These are phyloP conservation scores for Pleurostoma richardsiae DNA, from an alignment of 2,329 filamentous ascomycete species.

Conservation along the genomic window DNA sequence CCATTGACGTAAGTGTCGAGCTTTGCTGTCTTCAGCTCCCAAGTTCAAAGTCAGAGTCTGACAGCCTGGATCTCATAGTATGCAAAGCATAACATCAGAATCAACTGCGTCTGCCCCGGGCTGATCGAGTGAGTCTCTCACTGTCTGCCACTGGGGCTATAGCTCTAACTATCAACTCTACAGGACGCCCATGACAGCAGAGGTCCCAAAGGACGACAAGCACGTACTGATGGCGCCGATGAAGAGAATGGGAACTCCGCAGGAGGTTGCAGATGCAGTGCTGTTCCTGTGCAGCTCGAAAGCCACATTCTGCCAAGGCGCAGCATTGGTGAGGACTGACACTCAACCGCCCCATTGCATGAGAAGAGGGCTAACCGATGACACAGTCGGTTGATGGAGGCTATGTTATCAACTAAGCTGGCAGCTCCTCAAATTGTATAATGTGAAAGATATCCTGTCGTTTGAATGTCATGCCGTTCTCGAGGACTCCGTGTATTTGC, in stretches of 20 bases:
- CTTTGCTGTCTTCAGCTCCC: too few species aligned
- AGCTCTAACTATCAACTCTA: background rate
- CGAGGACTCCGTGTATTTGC: background rate
- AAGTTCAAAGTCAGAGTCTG: too few species aligned
- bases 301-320: slow-evolving; percentile 46
- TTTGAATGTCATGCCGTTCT: too few species aligned
- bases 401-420: background rate
- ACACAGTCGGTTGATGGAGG: background rate
- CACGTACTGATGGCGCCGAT: slow-evolving; percentile 36
- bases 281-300: slow-evolving; percentile 43
- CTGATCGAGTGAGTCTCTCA: slow-evolving; percentile 23
- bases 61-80: too few species aligned
- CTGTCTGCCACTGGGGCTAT: background rate
- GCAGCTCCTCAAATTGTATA: slow-evolving; percentile 1
- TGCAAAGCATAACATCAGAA: slow-evolving; percentile 27
- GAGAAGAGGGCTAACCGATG: background rate
- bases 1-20: slow-evolving; percentile 33
- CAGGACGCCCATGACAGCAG: background rate
- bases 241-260: slow-evolving; percentile 42
- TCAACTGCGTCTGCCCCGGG: slow-evolving; percentile 34
- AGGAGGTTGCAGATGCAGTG: slow-evolving; percentile 43
- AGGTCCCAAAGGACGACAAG: slow-evolving; percentile 31
- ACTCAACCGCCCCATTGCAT: too few species aligned
- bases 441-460: background rate
- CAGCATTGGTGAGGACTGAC: slow-evolving; percentile 31